Percentiles rank a stretch among this genome's conserved stretches.
These are phyloP conservation scores for Linnemannia elongata DNA, from an alignment of 192 early-diverging fungal species.

Conservation along the genomic window DNA sequence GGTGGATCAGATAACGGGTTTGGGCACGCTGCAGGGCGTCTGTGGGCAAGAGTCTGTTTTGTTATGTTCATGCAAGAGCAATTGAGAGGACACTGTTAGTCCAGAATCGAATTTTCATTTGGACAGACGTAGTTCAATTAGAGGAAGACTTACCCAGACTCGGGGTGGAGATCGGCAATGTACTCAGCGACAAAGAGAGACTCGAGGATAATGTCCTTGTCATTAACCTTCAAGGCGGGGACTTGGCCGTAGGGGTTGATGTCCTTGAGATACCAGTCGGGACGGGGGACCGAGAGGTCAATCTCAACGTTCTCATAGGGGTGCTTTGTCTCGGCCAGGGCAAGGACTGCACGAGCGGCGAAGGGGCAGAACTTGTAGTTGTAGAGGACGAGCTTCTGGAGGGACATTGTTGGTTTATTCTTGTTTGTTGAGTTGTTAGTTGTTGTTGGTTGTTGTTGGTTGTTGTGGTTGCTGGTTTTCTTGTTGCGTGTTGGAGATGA, in stretches of 20 bases:
- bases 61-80: neutral
- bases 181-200: slow-evolving; percentile 76
- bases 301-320: slow-evolving; percentile 68
- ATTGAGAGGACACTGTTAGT: neutral
- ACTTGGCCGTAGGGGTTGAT: slow-evolving; percentile 77
- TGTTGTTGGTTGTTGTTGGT: neutral
- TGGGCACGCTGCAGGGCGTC: slow-evolving; percentile 59
- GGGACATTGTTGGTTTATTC: neutral
- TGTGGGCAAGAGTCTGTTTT: slow-evolving; percentile 53
- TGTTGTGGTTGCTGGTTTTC: neutral
- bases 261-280: slow-evolving; percentile 56
- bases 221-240: slow-evolving; percentile 68
- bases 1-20: slow-evolving; percentile 60
- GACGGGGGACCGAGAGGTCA: slow-evolving; percentile 61
- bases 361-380: slow-evolving; percentile 67
- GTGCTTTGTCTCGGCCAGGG: slow-evolving; percentile 68
- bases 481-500: neutral
- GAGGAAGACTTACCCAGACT: neutral
- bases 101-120: neutral
- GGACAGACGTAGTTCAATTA: slow-evolving; percentile 25
- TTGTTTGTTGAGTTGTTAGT: neutral
- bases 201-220: slow-evolving; percentile 68
- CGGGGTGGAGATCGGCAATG: slow-evolving; percentile 33
- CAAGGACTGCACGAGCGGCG: slow-evolving; percentile 75
- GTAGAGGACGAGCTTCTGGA: slow-evolving; percentile 66